phyloP scores from a whole-genome alignment of 805 yeast genomes.

The Kluyveromyces siamensis region DNA sequence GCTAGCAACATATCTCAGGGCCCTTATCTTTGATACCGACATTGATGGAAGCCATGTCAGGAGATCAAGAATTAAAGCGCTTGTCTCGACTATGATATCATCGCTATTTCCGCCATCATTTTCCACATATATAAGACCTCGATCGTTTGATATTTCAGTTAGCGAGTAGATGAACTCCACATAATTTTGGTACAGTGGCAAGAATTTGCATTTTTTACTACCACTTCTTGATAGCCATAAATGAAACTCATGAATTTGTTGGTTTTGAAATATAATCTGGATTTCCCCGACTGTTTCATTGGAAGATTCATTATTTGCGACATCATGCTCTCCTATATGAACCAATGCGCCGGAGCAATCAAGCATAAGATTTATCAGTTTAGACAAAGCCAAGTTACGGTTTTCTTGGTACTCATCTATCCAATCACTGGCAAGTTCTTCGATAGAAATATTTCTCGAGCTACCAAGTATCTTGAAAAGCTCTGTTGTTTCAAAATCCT shows the following conservation, averaged over 20 bases:
- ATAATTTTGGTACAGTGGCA: conserved; percentile 43
- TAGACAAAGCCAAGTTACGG: conserved; percentile 43
- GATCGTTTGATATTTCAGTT: conserved; percentile 47
- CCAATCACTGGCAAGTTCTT: conserved; percentile 50
- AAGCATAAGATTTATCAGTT: conserved; percentile 58
- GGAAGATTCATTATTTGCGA: conserved; percentile 59
- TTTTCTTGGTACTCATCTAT: conserved; percentile 40
- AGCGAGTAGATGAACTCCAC: conserved; percentile 46
- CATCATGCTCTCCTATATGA: conserved; percentile 66
- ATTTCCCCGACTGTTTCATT: conserved; percentile 66
- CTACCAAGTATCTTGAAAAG: conserved; percentile 44
- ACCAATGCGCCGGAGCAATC: conserved; percentile 65
- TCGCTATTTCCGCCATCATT: conserved; percentile 26
- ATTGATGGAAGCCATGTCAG: conserved; percentile 71
- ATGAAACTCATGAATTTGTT: conserved; percentile 62
- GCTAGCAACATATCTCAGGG: conserved; percentile 64
- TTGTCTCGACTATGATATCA: conserved; percentile 24
- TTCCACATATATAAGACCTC: conserved; percentile 44
- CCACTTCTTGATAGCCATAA: conserved; percentile 42
- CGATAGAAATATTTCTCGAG: conserved; percentile 39
- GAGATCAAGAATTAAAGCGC: conserved; percentile 35
- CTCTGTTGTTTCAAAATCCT: conserved; percentile 38
- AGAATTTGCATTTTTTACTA: conserved; percentile 33
- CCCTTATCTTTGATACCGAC: conserved; percentile 58
- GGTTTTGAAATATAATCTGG: conserved; percentile 50